Evolutionary conservation across 225 moss, liverwort and hornwort genomes (phyloP), one percentile per base, ranked within the genome.

Genomic region (Thuidium tamariscinum): DNA sequence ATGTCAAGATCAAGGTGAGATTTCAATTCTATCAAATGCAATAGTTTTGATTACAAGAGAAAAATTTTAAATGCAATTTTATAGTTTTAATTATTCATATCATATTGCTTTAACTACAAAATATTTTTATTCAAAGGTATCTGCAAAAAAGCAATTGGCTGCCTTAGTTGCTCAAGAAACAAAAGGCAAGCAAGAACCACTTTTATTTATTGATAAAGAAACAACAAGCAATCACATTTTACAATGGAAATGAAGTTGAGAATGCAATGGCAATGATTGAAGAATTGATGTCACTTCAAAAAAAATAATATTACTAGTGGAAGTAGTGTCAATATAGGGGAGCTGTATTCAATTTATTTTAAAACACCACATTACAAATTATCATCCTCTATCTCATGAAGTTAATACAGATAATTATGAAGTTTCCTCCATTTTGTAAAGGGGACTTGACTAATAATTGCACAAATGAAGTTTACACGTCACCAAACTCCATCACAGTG

Each of bases 171-270:
- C n/a, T n/a, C n/a, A n/a, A 5, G 91, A 95, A 46, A 81, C 84
- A 46, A 85, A 86, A 18, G 91, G 91, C 6, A 71, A 73, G 51
- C 85, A 93, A 62, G 92, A 95, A 46, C 92, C 93, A 49, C 93
- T 98, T 59, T 65, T 89, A 39, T 74, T 98, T 97, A 19, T 84
- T 95, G 34, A 81, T 98, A 46, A 93, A 90, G 57, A 96, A 96
- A 70, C 95, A 98, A 80, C 95, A 94, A 88, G 97, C 95, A 70
- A 93, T 94, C 81, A 93, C 92, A 12, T 83, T 91, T 39, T 98
- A 93, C 79, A 93, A 96, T 81, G 92, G 86, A 25, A 92, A 90
- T 78, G 90, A 95, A 44, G 89, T 88, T 29, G 89, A 90, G 10
- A 83, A 81, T 64, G 96, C 95, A 60, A 95, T 87, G 37, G 29